Conservation (phyloP, 2,329 filamentous ascomycete genomes). For the Lecanicillium sp. region DNA sequence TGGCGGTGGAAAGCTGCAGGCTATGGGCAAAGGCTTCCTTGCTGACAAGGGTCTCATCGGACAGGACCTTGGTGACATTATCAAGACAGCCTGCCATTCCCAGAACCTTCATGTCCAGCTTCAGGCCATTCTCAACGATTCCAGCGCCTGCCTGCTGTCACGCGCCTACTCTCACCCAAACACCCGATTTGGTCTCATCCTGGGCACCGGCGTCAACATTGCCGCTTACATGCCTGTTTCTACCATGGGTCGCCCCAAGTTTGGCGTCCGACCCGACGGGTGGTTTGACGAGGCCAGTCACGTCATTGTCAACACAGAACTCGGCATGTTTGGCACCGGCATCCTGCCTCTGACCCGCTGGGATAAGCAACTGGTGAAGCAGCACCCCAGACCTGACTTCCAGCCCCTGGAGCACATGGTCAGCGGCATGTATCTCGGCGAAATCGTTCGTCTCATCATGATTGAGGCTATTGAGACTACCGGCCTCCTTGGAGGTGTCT, state of each 20-base stretch:
- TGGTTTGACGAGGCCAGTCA: slow-evolving; percentile 54
- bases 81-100: slow-evolving; percentile 44
- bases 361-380: slow-evolving; percentile 46
- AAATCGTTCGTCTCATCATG: slow-evolving; percentile 51
- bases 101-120: slow-evolving; percentile 47
- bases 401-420: slow-evolving; percentile 57
- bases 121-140: slow-evolving; percentile 59
- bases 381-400: slow-evolving; percentile 49
- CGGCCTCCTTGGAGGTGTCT: slow-evolving; percentile 46
- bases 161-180: slow-evolving; percentile 51
- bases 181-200: slow-evolving; percentile 56
- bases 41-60: slow-evolving; percentile 51
- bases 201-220: slow-evolving; percentile 61
- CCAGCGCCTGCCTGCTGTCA: slow-evolving; percentile 57
- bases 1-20: slow-evolving; percentile 48
- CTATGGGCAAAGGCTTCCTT: slow-evolving; percentile 60
- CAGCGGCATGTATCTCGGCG: slow-evolving; percentile 59
- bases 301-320: slow-evolving; percentile 60
- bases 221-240: slow-evolving; percentile 55
- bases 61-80: slow-evolving; percentile 51
- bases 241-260: slow-evolving; percentile 47
- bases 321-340: slow-evolving; percentile 57
- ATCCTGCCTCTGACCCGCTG: slow-evolving; percentile 54
- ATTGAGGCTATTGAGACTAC: slow-evolving; percentile 50
- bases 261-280: slow-evolving; percentile 42